These are phyloP conservation scores for Neopestalotiopsis rosae DNA, from an alignment of 2,329 filamentous ascomycete species.

Conservation along the genomic window DNA sequence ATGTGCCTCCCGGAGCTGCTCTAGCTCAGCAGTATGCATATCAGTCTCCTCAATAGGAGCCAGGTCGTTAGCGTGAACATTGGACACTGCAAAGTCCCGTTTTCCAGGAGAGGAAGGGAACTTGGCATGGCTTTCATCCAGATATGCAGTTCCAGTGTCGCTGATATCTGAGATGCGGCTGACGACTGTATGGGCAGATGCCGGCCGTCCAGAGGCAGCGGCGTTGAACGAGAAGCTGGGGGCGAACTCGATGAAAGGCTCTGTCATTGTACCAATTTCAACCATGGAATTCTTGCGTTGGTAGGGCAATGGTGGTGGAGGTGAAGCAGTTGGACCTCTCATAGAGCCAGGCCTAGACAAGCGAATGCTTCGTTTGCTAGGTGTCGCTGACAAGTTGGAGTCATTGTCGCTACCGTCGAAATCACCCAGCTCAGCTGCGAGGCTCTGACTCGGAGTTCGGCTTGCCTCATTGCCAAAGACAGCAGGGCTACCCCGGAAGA, in stretches of 20 bases:
- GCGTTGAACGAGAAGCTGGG: conserved; percentile 31
- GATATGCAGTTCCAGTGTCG: conserved; percentile 57
- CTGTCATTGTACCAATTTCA: conserved; percentile 66
- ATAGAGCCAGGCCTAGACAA: conserved; percentile 55
- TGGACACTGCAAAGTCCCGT: conserved; percentile 45
- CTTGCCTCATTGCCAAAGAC: conserved; percentile 56
- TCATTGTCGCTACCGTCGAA: conserved; percentile 78
- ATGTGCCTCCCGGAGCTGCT: conserved; percentile 34
- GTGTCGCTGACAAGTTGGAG: conserved; percentile 61
- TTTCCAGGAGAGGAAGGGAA: conserved; percentile 58
- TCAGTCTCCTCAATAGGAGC: conserved; percentile 35
- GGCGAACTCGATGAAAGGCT: conserved; percentile 46
- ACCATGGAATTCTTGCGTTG: conserved; percentile 62
- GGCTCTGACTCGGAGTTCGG: conserved; percentile 70
- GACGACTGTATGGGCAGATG: conserved; percentile 49
- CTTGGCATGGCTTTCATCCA: conserved; percentile 57
- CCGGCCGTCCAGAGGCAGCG: conserved; percentile 39
- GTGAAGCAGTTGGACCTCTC: conserved; percentile 47
- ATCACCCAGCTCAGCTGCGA: conserved; percentile 90
- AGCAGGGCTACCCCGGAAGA: conserved; percentile 63
- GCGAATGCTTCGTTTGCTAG: conserved; percentile 53
- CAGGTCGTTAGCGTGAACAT: conserved; percentile 49
- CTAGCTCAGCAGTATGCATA: conserved; percentile 39
- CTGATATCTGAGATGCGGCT: conserved; percentile 57
- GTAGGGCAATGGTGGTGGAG: conserved; percentile 53